Percentiles rank a stretch among this genome's conserved stretches.
These are phyloP conservation scores for Jatropha curcas DNA, from an alignment of 345 rosid genomes.

Conservation along the genomic window DNA sequence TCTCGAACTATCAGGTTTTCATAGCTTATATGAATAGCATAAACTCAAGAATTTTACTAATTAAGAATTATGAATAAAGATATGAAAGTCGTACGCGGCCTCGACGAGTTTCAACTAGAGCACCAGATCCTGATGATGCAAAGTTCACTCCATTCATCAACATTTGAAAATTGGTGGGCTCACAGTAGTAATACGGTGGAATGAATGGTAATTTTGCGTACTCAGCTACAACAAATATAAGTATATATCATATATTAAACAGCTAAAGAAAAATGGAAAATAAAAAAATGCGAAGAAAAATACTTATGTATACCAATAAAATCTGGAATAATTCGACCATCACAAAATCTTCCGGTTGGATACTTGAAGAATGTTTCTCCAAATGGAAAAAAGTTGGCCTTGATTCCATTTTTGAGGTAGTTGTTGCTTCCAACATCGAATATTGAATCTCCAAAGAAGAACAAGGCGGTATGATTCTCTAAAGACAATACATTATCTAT, in stretches of 20 bases:
- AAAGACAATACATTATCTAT: no score
- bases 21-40: no score
- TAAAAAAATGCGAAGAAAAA: neutral
- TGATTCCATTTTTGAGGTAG: neutral
- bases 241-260: no score
- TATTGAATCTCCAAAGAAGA: constrained; percentile 4
- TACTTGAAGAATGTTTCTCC: constrained; percentile 7
- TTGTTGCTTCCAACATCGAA: constrained; percentile 9
- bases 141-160: constrained; percentile 23
- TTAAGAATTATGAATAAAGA: neutral
- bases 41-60: no score
- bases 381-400: neutral
- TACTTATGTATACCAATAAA: constrained; percentile 7
- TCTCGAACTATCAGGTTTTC: no score
- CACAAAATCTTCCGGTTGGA: constrained; percentile 3
- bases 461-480: neutral
- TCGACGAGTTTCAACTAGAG: constrained; percentile 16
- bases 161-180: constrained; percentile 5
- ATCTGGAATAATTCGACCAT: neutral
- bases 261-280: neutral
- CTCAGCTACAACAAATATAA: neutral
- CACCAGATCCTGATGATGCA: constrained; percentile 34
- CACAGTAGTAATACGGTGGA: constrained; percentile 19
- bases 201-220: neutral
- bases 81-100: constrained; percentile 20